A percentile compares a stretch with the other conserved stretches of the same genome.
phyloP scores from a whole-genome alignment of 2,329 filamentous ascomycete genomes.

The Paecilomyces formosus region DNA sequence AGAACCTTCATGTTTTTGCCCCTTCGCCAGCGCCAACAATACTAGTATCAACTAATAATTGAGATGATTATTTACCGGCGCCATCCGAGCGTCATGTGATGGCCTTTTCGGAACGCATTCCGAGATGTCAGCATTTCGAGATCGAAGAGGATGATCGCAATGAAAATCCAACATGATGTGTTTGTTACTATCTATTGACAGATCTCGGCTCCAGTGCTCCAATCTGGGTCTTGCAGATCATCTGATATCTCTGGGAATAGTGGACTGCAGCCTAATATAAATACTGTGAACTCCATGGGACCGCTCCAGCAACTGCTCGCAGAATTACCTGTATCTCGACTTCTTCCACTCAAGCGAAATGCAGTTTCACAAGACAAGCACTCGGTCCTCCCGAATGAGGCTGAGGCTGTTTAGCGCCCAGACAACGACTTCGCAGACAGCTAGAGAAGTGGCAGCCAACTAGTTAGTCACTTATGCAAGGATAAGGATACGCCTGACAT shows the following conservation, averaged over 20 bases:
- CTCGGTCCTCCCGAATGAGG: neutral
- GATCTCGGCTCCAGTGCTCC: neutral
- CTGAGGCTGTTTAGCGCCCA: neutral
- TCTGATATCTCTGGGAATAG: neutral
- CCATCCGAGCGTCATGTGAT: neutral
- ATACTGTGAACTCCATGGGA: neutral
- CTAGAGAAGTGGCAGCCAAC: neutral
- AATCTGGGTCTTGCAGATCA: neutral
- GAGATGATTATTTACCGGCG: neutral
- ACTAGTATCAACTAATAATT: too few species aligned
- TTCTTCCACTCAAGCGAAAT: neutral
- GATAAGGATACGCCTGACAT: neutral
- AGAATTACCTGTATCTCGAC: neutral
- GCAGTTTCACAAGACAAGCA: neutral
- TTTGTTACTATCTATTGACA: neutral
- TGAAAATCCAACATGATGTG: neutral
- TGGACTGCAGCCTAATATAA: neutral
- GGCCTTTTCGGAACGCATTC: neutral
- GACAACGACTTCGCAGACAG: neutral
- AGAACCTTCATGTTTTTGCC: neutral
- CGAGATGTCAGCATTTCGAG: neutral
- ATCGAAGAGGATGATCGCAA: neutral
- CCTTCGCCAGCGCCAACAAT: neutral
- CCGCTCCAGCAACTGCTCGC: neutral
- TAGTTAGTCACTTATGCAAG: neutral